These are phyloP conservation scores for Claviceps humidiphila DNA, from an alignment of 2,329 filamentous ascomycete species.

Conservation along the genomic window DNA sequence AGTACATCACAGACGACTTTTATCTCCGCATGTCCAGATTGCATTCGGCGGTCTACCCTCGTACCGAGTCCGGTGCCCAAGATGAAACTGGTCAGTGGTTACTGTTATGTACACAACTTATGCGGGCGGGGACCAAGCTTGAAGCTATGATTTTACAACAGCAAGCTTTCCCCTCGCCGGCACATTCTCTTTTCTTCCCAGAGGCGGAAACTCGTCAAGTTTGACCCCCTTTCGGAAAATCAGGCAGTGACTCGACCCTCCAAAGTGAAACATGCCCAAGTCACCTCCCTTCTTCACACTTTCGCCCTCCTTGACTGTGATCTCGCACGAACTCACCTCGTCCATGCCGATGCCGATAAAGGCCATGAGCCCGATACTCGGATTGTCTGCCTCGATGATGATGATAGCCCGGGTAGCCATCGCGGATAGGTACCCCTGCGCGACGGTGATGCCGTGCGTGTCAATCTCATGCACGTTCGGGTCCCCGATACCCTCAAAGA, in stretches of 20 bases:
- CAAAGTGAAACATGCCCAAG: conserved; percentile 69
- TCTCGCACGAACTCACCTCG: conserved; percentile 61
- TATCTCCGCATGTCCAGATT: too few relatives aligned
- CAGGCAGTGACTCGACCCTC: conserved; percentile 58
- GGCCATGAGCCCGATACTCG: conserved; percentile 52
- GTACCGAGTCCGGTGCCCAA: too few relatives aligned
- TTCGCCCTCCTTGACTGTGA: conserved; percentile 54
- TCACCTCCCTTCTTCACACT: conserved; percentile 56
- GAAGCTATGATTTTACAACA: conserved; percentile 11
- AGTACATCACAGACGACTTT: too few relatives aligned
- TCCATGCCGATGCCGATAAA: conserved; percentile 65
- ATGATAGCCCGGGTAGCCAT: conserved; percentile 59
- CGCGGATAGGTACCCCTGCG: conserved; percentile 53
- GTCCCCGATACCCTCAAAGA: conserved; percentile 23
- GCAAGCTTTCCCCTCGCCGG: conserved; percentile 25
- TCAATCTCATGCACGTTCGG: conserved; percentile 22
- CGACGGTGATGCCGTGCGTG: conserved; percentile 28
- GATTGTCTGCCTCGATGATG: conserved; percentile 57
- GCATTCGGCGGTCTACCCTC: too few relatives aligned
- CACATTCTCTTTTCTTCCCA: conserved; percentile 24
- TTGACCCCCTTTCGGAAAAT: conserved; percentile 48
- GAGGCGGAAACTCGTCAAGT: conserved; percentile 25
- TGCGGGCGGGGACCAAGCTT: too few relatives aligned
- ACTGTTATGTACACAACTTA: too few relatives aligned
- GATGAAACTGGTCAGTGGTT: too few relatives aligned